Evolutionary conservation across 202 grass and related monocot species (phyloP), one percentile per base, ranked within the genome.

Genomic region (Setaria viridis): DNA sequence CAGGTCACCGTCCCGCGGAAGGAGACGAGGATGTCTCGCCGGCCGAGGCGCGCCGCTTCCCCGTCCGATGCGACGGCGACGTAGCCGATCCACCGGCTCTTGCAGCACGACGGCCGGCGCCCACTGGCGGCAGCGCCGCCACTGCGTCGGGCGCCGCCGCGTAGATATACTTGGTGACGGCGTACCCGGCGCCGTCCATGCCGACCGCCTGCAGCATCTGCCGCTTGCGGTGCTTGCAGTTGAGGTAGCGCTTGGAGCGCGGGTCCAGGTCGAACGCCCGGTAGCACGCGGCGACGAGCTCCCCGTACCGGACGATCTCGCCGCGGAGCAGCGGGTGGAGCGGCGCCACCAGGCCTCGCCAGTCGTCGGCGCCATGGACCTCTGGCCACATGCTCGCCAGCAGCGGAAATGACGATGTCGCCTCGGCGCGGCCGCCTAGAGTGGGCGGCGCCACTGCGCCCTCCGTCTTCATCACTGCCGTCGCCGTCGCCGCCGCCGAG

Each of bases 101-200:
- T 74, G 30, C 84, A 12, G 60, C 67, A 17, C 29, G 70, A 70
- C 34, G 34, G 34, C 34, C 34, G 34, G 3, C 70, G 35, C 90
- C 84, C 49, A 67, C 42, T 9, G 77, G 86, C 42, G 77, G 86
- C 42, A 87, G 33, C 46, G 74, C 51, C 7, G 86, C 84, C 49
- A 67, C 42, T 12, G 81, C 75, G 21, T 85, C 91, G 4, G 93
- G 84, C 11, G 91, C 91, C 11, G 91, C 91, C 0, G 89, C 82
- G 35, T 95, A 95, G 78, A 95, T 88, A 77, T 95, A 95, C 84
- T 87, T 95, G 32, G 94, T 95, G n/a, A 95, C 86, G 2, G 19
- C 41, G 82, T 95, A 95, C 11, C 87, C 91, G 13, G 81, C 72
- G 30, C 64, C 33, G 56, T 34, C 89, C 60, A 93, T 66, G 29